phyloP scores from a whole-genome alignment of 2,329 filamentous ascomycete genomes.

The Fusarium sp. region DNA sequence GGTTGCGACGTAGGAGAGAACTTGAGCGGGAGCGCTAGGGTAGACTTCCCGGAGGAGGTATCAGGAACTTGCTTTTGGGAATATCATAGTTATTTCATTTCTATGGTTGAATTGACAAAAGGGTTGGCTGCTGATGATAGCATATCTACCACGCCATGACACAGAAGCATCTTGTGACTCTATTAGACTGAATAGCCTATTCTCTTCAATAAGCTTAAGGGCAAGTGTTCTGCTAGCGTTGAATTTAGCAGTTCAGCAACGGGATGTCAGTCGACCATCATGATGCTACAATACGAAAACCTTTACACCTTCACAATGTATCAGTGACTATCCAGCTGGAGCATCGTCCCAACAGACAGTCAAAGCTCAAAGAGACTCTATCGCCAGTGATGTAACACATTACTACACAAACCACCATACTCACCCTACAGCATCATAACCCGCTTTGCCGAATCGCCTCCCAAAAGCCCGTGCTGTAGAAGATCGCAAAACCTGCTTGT shows the following conservation, averaged over 20 bases:
- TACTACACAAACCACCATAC: constrained; percentile 2
- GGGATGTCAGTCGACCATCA: not conserved
- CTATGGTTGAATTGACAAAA: not conserved
- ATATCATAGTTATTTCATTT: not conserved
- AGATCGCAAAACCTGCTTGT: constrained; percentile 17
- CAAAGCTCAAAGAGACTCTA: constrained; percentile 5
- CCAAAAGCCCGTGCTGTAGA: not conserved
- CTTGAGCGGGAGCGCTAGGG: constrained; percentile 34
- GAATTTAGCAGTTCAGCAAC: not conserved
- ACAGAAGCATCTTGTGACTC: not conserved
- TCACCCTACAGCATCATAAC: constrained; percentile 12
- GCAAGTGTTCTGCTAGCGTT: not conserved
- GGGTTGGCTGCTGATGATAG: not conserved
- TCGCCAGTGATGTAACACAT: constrained; percentile 27
- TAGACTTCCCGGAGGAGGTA: constrained; percentile 14
- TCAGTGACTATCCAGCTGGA: not conserved
- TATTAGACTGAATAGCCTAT: not conserved
- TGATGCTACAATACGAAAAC: not conserved
- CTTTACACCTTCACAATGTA: not conserved
- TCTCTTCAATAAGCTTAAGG: not conserved
- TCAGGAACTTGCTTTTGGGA: constrained; percentile 7
- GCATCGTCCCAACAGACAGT: not conserved
- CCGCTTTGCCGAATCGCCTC: not conserved
- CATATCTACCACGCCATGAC: not conserved
- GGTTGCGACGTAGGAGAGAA: not conserved